Percentiles rank a stretch among this genome's conserved stretches.
Evolutionary conservation across 2,329 filamentous ascomycete genomes (phyloP).

Genomic region (Ophiosphaerella narmari): DNA sequence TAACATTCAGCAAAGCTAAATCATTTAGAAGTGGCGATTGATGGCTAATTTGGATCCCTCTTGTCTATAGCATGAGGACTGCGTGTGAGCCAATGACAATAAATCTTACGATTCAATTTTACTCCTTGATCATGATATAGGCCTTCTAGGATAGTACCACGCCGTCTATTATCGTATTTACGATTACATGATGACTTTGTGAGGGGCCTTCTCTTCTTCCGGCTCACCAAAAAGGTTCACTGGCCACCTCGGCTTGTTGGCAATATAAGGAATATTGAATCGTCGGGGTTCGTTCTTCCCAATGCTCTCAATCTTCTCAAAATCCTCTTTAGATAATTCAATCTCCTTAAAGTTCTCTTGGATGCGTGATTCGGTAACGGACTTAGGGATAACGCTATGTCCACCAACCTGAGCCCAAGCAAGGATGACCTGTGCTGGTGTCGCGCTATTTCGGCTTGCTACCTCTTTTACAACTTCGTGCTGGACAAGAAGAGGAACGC

Average conservation of each 20-base stretch:
- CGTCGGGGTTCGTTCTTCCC: slow-evolving; percentile 66
- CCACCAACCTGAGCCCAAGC: slow-evolving; percentile 78
- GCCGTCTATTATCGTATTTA: no score
- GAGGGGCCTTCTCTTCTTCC: no score
- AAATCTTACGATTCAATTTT: no score
- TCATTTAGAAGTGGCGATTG: no score
- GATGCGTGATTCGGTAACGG: slow-evolving; percentile 36
- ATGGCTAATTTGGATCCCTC: no score
- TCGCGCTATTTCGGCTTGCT: slow-evolving; percentile 64
- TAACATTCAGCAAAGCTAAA: no score
- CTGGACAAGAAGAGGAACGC: slow-evolving; percentile 48
- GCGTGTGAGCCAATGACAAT: no score
- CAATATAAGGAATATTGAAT: slow-evolving; percentile 51
- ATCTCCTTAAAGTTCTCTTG: slow-evolving; percentile 40
- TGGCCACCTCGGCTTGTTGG: slow-evolving; percentile 56
- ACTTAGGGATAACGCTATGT: slow-evolving; percentile 40
- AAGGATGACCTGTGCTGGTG: slow-evolving; percentile 78
- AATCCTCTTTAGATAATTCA: slow-evolving; percentile 31
- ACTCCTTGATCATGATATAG: no score
- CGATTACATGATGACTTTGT: no score
- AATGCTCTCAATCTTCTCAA: slow-evolving; percentile 47
- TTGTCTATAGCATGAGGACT: no score
- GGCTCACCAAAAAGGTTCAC: no score
- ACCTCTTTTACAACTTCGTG: slow-evolving; percentile 67
- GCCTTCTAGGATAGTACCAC: no score